phyloP scores from a whole-genome alignment of 805 yeast species.

The Candida odintsovae region DNA sequence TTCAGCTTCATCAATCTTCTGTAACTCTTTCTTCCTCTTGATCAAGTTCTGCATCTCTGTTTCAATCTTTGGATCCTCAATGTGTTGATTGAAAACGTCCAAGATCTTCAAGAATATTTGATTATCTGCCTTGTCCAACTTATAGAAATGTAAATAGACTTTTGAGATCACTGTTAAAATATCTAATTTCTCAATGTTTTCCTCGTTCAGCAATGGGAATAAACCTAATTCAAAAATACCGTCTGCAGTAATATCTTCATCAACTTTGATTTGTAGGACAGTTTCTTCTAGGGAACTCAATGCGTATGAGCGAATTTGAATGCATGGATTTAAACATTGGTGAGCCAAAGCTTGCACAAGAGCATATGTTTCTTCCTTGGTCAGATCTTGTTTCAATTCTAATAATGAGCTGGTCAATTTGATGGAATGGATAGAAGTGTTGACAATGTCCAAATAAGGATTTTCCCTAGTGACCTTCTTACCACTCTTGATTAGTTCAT shows the following conservation, averaged over 20 bases:
- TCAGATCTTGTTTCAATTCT: constrained; percentile 26
- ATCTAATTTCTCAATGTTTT: constrained; percentile 50
- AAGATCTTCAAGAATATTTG: constrained; percentile 33
- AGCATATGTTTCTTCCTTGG: constrained; percentile 40
- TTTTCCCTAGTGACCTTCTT: constrained; percentile 38
- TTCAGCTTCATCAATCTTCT: constrained; percentile 5
- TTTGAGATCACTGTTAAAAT: constrained; percentile 57
- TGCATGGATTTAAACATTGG: constrained; percentile 85
- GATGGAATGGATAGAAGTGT: constrained; percentile 56
- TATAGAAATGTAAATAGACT: constrained; percentile 46
- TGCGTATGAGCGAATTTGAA: constrained; percentile 66
- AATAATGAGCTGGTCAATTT: constrained; percentile 51
- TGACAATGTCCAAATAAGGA: constrained; percentile 50
- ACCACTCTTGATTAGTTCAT: constrained; percentile 36
- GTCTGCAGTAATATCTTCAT: constrained; percentile 37
- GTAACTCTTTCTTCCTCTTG: constrained; percentile 29
- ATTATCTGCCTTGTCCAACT: constrained; percentile 28
- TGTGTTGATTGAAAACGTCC: constrained; percentile 32
- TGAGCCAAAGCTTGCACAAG: constrained; percentile 79
- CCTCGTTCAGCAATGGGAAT: constrained; percentile 63
- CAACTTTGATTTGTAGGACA: constrained; percentile 26
- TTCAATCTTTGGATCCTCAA: constrained; percentile 34
- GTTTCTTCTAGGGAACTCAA: constrained; percentile 52
- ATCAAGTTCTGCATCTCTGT: constrained; percentile 32
- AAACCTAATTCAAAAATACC: constrained; percentile 69